Base-by-base conservation (phyloP, 805 yeast species). In the Debaryomyces tyrocola region DNA sequence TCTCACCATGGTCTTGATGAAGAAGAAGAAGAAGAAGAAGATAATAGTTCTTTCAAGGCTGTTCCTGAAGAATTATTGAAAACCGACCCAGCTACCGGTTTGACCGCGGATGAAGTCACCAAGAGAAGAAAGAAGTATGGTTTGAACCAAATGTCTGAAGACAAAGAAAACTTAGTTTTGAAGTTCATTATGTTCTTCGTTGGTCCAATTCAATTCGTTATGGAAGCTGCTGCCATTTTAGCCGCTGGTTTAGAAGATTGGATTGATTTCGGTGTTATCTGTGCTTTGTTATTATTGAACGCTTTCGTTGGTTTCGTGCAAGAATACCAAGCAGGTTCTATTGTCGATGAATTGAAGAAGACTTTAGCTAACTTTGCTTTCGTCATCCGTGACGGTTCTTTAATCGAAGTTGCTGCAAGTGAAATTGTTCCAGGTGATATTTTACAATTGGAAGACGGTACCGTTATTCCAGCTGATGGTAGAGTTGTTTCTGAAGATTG, bases 251-350 rank as follows among this genome's bases (percentile, higher is more conserved):
- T 89, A 63, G 89, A 89, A 77, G 97, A 91, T 78, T 90, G 97
- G 97, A 96, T 90, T 66, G 97, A 90, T 82, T 90, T 90, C 79
- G 97, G 97, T 83, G 97, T 90, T 70, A 90, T 90, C 69, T 83
- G 88, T 73, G 97, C 86, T 75, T 76, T 90, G 61, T 79, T 90
- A 62, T 60, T 84, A 71, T 82, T 90, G 69, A 90, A 90, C 75
- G 97, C 97, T 55, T 75, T 77, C 63, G 97, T 90, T 70, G 97
- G 97, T 82, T 90, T 90, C 84, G 79, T 89, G 60, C 97, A 90
- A 79, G 97, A 90, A 76, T 91, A 77, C 86, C 96, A 90, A 77
- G 97, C 97, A 57, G 97, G 97, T 79, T 90, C 96, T 53, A 90
- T 90, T 80, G 97, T 90, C 59, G 96, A 90, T 48, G 97, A 90